A percentile compares a stretch with the other conserved stretches of the same genome.
Evolutionary conservation across 805 yeast genomes (phyloP).

Genomic region (Pichia nanzhaoensis): DNA sequence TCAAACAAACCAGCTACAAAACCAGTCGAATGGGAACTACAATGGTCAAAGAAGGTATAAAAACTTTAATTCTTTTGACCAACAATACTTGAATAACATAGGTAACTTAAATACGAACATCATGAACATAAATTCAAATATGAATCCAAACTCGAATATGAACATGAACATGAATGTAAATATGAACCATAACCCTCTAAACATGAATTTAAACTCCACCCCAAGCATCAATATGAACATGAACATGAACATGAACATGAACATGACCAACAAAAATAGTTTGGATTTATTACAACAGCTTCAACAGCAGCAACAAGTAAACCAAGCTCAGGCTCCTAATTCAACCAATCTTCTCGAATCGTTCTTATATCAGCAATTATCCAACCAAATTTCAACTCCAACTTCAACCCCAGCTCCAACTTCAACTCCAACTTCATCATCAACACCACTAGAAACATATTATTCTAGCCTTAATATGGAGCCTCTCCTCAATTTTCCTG

Average conservation of each 20-base stretch:
- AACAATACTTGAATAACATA: background rate
- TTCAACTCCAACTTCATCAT: conserved; percentile 1
- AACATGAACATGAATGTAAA: background rate
- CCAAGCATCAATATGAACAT: no score
- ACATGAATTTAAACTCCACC: background rate
- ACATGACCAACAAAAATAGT: no score
- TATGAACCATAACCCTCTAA: background rate
- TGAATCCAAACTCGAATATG: background rate
- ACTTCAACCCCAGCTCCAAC: conserved; percentile 4
- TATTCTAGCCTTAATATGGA: conserved; percentile 3
- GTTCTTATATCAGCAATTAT: conserved; percentile 10
- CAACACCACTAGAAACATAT: background rate
- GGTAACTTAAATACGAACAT: no score
- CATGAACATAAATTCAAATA: background rate
- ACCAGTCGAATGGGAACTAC: background rate
- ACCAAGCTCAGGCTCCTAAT: background rate
- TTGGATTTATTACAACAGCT: conserved; percentile 5
- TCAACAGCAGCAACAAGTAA: background rate
- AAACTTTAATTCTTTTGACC: background rate
- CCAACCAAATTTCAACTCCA: conserved; percentile 4
- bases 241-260: no score
- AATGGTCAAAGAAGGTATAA: conserved; percentile 2
- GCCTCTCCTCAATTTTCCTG: background rate
- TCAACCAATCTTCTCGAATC: conserved; percentile 10
- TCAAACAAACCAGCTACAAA: conserved; percentile 7